Evolutionary conservation across 2,329 filamentous ascomycete species (phyloP), one percentile per base, ranked within the genome.

Genomic region (Penicillium palitans): DNA sequence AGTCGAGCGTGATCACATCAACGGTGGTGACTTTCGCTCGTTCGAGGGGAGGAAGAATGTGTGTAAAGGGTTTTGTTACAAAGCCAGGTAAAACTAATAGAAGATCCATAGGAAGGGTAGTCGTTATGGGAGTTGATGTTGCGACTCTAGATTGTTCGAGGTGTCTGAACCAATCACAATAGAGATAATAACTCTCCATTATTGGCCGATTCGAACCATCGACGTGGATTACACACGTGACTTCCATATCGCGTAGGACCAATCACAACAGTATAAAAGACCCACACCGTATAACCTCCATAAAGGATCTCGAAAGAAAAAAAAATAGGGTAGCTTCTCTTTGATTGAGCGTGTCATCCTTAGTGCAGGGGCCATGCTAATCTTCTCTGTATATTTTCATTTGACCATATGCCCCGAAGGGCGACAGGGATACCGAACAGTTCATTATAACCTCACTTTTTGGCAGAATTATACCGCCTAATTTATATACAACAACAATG

Each of bases 341-440:
- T 88, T 88, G 85, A 85, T 86, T 85, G 82, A 88, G 87, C 87
- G 87, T 92, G 89, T 93, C 90, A 93, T 93, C 90, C 90, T 93
- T 93, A 92, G 90, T 86, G 84, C 83, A 86, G 84, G 84, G 87
- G 87, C 87, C 87, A 90, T 90, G 87, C 88, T 89, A 89, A 88
- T 88, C 84, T 88, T 88, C 85, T 88, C 84, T 87, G 83, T 86
- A 85, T 85, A 81, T 81, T 84, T 84, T 83, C 81, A 85, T 80
- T 83, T 84, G 82, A 84, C 82, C 81, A 84, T 82, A 83, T 83
- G 78, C 60, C 75, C 77, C 76, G 71, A 77, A 79, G 74, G 76
- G 74, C 70, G 10, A 33, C 46, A 50, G 25, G 50, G 0, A 4
- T 1, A 15, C 15, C 2, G 13, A 15, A 15, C 13, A 61, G 33